Evolutionary conservation across 495 filamentous ascomycete species (phyloP).

Genomic region (Daldinia decipiens): DNA sequence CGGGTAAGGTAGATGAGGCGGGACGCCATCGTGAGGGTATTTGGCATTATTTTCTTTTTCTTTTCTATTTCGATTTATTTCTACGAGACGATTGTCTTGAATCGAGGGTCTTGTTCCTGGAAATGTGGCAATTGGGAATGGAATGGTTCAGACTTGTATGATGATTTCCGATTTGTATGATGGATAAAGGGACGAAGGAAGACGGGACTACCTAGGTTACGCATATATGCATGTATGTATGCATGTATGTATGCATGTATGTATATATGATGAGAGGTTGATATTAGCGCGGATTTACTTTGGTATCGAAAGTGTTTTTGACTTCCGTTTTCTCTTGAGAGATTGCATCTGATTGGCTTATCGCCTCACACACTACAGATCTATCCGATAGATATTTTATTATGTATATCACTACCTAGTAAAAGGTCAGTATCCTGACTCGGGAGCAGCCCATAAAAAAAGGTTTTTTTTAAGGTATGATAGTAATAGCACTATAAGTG

Average conservation of each 20-base stretch:
- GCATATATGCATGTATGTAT: too few species aligned
- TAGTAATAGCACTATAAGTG: neutral
- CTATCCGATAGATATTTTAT: neutral
- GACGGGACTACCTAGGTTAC: too few species aligned
- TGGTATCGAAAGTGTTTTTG: neutral
- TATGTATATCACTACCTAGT: neutral
- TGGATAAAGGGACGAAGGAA: too few species aligned
- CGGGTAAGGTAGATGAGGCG: constrained; percentile 25
- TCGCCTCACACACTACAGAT: neutral
- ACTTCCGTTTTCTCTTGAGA: constrained; percentile 21
- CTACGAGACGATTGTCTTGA: too few species aligned
- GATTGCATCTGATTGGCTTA: constrained; percentile 23
- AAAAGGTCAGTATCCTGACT: neutral
- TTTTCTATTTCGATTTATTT: neutral
- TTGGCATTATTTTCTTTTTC: neutral
- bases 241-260: neutral
- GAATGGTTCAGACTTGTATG: too few species aligned
- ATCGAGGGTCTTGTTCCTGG: too few species aligned
- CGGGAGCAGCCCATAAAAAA: neutral
- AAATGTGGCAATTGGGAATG: too few species aligned
- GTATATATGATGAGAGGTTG: neutral
- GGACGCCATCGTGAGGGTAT: constrained; percentile 25
- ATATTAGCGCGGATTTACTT: neutral
- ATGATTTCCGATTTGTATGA: too few species aligned
- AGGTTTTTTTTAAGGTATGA: too few species aligned